Conservation (phyloP, 495 filamentous ascomycete species). For the Neurospora cerealis region DNA sequence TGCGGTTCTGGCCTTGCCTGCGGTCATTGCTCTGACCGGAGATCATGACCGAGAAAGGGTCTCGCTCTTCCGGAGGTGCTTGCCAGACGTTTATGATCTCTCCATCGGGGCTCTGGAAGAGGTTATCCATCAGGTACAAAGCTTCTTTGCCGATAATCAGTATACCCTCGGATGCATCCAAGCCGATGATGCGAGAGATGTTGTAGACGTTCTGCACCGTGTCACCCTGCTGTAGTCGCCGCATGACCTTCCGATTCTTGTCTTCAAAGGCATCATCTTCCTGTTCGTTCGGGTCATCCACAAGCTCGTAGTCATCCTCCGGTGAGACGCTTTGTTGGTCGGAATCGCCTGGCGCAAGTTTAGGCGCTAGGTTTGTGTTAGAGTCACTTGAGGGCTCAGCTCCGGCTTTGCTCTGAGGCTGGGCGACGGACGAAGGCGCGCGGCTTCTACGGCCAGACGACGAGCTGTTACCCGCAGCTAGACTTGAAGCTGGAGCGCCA, state of each 20-base stretch:
- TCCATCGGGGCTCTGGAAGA: constrained; percentile 87
- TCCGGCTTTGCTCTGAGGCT: constrained; percentile 3
- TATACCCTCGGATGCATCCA: constrained; percentile 87
- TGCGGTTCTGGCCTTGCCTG: constrained; percentile 31
- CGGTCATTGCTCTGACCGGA: constrained; percentile 61
- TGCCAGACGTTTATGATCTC: constrained; percentile 95
- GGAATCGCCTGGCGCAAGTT: background rate
- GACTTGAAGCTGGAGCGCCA: constrained; percentile 13
- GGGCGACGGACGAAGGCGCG: constrained; percentile 30
- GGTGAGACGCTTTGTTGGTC: constrained; percentile 31
- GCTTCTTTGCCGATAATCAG: constrained; percentile 86
- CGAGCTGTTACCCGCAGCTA: constrained; percentile 6
- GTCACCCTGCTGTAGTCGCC: constrained; percentile 83
- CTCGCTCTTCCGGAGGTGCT: constrained; percentile 82
- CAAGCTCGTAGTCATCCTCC: constrained; percentile 90
- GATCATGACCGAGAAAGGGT: constrained; percentile 91
- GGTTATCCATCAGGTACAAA: constrained; percentile 88
- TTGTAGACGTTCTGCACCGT: constrained; percentile 92
- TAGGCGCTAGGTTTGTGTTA: background rate
- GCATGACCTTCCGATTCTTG: constrained; percentile 94
- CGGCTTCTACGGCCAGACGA: constrained; percentile 9
- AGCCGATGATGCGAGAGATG: constrained; percentile 81
- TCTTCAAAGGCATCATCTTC: constrained; percentile 85
- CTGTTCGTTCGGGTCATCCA: constrained; percentile 70
- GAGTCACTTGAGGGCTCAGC: constrained; percentile 9